phyloP scores from a whole-genome alignment of 768 basidiomycete genomes.

The Suillus brevipes region DNA sequence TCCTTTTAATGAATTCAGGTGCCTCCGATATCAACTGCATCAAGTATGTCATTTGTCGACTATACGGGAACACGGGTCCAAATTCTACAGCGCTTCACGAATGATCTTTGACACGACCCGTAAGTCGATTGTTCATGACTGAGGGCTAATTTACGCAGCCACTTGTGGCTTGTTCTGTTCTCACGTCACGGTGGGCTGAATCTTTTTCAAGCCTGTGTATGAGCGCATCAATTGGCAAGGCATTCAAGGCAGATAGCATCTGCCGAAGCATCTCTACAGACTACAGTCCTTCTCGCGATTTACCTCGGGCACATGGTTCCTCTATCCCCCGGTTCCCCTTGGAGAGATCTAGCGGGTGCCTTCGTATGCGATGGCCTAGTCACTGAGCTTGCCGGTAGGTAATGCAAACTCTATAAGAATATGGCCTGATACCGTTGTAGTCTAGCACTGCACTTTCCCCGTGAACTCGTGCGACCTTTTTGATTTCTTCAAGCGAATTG shows the following conservation, averaged over 20 bases:
- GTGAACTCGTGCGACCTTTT: constrained; percentile 60
- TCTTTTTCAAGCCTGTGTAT: constrained; percentile 75
- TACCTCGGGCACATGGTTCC: constrained; percentile 62
- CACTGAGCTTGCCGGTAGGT: constrained; percentile 57
- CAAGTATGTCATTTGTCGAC: constrained; percentile 48
- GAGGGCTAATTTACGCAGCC: constrained; percentile 51
- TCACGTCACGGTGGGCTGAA: constrained; percentile 88
- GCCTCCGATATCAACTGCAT: constrained; percentile 71
- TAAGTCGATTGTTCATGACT: constrained; percentile 30
- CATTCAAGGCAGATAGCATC: not conserved
- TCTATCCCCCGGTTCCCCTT: constrained; percentile 49
- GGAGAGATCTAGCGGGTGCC: constrained; percentile 65
- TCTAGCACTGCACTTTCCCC: constrained; percentile 73
- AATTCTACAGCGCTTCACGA: constrained; percentile 57
- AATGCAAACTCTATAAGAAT: not conserved
- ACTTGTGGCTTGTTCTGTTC: constrained; percentile 72
- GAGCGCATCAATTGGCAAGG: constrained; percentile 49
- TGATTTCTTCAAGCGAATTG: not conserved
- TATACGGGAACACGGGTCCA: not conserved
- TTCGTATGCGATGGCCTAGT: constrained; percentile 75
- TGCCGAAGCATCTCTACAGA: constrained; percentile 31
- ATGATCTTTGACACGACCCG: constrained; percentile 70
- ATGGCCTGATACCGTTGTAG: constrained; percentile 27
- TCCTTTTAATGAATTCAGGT: constrained; percentile 40
- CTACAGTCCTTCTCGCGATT: constrained; percentile 58